Percentiles rank a stretch among this genome's conserved stretches.
These are phyloP conservation scores for Diplogelasinospora grovesii DNA, from an alignment of 495 filamentous ascomycete species.

Conservation along the genomic window DNA sequence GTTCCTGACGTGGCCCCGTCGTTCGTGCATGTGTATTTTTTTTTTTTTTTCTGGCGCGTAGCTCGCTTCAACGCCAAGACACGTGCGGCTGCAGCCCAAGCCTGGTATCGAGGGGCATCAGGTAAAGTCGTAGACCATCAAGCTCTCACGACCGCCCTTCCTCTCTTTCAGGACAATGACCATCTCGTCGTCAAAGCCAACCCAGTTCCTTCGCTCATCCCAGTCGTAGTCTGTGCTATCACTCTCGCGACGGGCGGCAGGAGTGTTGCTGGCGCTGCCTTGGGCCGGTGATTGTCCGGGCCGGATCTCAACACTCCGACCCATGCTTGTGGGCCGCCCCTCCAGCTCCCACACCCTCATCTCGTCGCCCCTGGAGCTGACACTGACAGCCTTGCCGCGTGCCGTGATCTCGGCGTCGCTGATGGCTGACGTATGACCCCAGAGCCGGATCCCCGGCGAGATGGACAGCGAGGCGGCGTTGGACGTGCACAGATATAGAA, in stretches of 20 bases:
- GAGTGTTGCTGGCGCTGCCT: constrained; percentile 7
- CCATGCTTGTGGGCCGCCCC: constrained; percentile 44
- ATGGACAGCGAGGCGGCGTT: constrained; percentile 60
- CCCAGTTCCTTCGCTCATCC: constrained; percentile 50
- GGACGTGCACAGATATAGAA: constrained; percentile 78
- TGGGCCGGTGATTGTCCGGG: constrained; percentile 31
- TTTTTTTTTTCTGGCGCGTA: background rate
- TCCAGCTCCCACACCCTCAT: constrained; percentile 94
- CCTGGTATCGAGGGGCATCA: constrained; percentile 26
- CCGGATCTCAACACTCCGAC: constrained; percentile 34
- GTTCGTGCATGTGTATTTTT: no score
- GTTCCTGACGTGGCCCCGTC: no score
- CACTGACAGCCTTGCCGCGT: constrained; percentile 84
- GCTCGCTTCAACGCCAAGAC: background rate
- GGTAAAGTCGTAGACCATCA: constrained; percentile 92
- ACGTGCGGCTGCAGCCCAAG: background rate
- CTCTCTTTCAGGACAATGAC: constrained; percentile 79
- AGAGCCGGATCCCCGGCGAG: constrained; percentile 68
- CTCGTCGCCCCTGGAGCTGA: constrained; percentile 75
- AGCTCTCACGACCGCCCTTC: constrained; percentile 55
- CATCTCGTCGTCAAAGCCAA: constrained; percentile 91
- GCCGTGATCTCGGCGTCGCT: constrained; percentile 78
- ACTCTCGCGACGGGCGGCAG: background rate
- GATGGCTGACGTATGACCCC: constrained; percentile 92
- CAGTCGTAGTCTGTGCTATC: constrained; percentile 6